These are phyloP conservation scores for Spirogloea muscicola DNA, from an alignment of 139 green algal species.

Conservation along the genomic window DNA sequence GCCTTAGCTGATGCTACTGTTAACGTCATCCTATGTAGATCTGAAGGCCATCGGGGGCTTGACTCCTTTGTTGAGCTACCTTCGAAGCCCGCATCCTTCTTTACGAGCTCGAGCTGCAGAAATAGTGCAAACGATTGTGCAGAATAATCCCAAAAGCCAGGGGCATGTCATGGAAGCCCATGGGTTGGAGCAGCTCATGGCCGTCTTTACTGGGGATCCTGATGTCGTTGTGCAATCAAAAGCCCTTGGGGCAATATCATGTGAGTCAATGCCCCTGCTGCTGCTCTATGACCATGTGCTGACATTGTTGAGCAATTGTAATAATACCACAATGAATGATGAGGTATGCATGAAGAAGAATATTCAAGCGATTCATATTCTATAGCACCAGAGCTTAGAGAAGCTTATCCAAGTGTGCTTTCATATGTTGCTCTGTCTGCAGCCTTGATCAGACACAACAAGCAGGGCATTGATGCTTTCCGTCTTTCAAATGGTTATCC, in stretches of 20 bases:
- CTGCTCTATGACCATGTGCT: neutral
- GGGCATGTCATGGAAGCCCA: constrained; percentile 40
- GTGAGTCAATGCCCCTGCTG: neutral
- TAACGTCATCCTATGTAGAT: too few species aligned
- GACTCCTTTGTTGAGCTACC: constrained; percentile 17
- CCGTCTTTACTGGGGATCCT: constrained; percentile 18
- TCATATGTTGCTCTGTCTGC: neutral
- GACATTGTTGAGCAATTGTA: too few species aligned
- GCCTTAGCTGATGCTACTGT: too few species aligned
- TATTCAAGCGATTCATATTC: neutral
- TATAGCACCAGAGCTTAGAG: neutral
- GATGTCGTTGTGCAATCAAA: constrained; percentile 25
- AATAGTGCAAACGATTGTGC: constrained; percentile 44
- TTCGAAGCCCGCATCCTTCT: constrained; percentile 13
- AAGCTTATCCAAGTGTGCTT: neutral
- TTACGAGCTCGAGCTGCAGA: constrained; percentile 35
- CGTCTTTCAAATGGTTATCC: constrained; percentile 1
- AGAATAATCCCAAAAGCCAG: constrained; percentile 46
- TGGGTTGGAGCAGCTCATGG: constrained; percentile 14
- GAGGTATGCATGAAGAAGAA: neutral
- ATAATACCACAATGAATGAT: neutral
- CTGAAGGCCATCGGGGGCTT: constrained; percentile 45
- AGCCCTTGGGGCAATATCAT: constrained; percentile 31
- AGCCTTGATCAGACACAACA: constrained; percentile 25
- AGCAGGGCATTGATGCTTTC: constrained; percentile 13